Base-by-base conservation (phyloP, 495 filamentous ascomycete species). In the Aspergillus funiculosus region DNA sequence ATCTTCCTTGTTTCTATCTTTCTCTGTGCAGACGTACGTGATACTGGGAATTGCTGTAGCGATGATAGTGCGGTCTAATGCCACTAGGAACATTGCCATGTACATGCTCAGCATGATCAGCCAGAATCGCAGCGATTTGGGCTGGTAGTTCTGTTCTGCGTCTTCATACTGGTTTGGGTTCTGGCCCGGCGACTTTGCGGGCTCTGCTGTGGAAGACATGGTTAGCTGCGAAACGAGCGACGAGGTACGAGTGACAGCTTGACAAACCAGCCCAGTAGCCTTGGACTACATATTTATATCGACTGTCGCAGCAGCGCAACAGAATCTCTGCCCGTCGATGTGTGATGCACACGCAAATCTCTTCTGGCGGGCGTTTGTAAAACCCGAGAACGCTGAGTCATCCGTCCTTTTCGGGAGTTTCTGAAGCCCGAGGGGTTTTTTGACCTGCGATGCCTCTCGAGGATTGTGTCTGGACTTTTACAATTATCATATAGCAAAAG, bases 61-160 rank as follows among this genome's bases (percentile, higher is more conserved):
- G 19, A 14, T 27, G 5, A 39, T 15, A 0, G 19, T 34, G 22
- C n/a, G 11, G 6, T 39, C 32, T 19, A 36, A 13, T 2, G 32
- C 32, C 3, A 36, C 32, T 17, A 15, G 32, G 32, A 36, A 36
- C 1, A 19, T 14, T 6, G 32, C 52, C 21, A 46, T 13, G 52
- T 71, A 61, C 43, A 68, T 50, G 28, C 54, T 49, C 29, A 64
- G 30, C 29, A 68, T 62, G n/a, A 59, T 51, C 6, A 21, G 15
- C 52, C 42, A 56, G 53, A 71, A 62, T 47, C 61, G 66, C 26
- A 55, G 48, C 6, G 60, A 58, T 36, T 51, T 61, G 26, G 66
- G 62, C 48, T 64, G 56, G 52, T 56, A 65, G 26, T 66, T 69
- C 40, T 38, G 52, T 46, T 69, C 66, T n/a, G 63, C 55, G 53